These are phyloP conservation scores for Penicillium malachiteum DNA, from an alignment of 495 filamentous ascomycete genomes.

Conservation along the genomic window DNA sequence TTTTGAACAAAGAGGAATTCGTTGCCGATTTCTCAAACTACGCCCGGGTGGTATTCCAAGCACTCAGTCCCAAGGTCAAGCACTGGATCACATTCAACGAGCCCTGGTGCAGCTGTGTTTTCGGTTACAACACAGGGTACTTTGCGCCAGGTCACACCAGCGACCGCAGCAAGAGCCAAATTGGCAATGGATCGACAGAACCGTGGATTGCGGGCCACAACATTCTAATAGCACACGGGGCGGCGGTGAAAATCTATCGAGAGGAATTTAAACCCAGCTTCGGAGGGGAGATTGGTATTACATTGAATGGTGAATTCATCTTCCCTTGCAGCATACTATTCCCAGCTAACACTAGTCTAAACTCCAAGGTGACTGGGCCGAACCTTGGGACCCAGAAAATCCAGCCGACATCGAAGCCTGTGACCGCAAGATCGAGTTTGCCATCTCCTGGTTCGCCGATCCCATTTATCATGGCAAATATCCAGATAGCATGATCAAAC, in stretches of 20 bases:
- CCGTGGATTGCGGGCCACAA: constrained; percentile 53
- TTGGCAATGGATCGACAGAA: constrained; percentile 50
- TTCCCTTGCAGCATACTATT: neutral
- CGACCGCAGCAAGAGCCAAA: constrained; percentile 46
- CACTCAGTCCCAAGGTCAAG: constrained; percentile 49
- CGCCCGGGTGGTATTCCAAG: constrained; percentile 46
- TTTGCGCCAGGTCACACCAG: constrained; percentile 53
- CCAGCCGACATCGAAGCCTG: constrained; percentile 50
- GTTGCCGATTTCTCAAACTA: constrained; percentile 52
- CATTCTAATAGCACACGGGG: constrained; percentile 49
- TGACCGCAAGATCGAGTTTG: constrained; percentile 53
- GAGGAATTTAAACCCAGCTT: constrained; percentile 49
- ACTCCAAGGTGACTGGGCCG: constrained; percentile 58
- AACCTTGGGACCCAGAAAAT: constrained; percentile 53
- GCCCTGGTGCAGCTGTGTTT: constrained; percentile 51
- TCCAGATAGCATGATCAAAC: constrained; percentile 71
- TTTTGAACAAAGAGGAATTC: constrained; percentile 53
- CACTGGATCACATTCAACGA: constrained; percentile 60
- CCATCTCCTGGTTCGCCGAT: constrained; percentile 64
- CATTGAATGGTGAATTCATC: constrained; percentile 46
- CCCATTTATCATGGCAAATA: constrained; percentile 75
- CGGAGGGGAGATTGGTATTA: constrained; percentile 53
- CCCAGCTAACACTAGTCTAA: neutral
- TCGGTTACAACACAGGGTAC: constrained; percentile 52
- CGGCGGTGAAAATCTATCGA: constrained; percentile 52